These are phyloP conservation scores for Trichosporon ovoides DNA, from an alignment of 1,284 basidiomycete genomes.

Conservation along the genomic window DNA sequence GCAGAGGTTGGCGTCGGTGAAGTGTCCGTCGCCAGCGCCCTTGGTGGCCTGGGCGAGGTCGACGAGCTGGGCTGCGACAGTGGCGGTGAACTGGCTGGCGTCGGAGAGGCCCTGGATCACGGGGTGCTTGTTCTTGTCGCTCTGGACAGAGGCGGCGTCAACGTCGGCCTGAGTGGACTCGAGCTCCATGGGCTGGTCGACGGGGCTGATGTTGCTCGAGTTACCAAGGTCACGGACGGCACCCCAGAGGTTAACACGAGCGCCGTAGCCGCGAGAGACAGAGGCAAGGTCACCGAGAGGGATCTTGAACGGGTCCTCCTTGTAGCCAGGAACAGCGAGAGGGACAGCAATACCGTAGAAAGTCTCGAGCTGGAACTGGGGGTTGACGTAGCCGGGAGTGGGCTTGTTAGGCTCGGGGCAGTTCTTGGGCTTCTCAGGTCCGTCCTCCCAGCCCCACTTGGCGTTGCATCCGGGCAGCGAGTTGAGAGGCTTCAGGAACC, in stretches of 20 bases:
- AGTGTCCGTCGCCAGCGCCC: background rate
- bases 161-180: background rate
- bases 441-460: slow-evolving; percentile 24
- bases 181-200: slow-evolving; percentile 1
- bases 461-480: slow-evolving; percentile 40
- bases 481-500: slow-evolving; percentile 6
- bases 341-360: background rate
- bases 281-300: background rate
- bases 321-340: background rate
- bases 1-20: background rate
- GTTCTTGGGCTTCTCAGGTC: slow-evolving; percentile 11
- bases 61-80: background rate
- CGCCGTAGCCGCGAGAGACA: background rate
- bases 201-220: background rate
- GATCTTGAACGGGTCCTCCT: background rate
- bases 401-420: slow-evolving; percentile 2
- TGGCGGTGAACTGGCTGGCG: background rate
- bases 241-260: background rate
- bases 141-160: background rate
- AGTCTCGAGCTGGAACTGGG: background rate
- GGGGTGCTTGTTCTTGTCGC: background rate
- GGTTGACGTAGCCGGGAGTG: slow-evolving; percentile 11
- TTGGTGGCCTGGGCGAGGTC: slow-evolving; percentile 1
- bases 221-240: background rate
- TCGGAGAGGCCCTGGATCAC: too few relatives aligned